Evolutionary conservation across 1,284 basidiomycete species (phyloP), one percentile per base, ranked within the genome.

Genomic region (Microbotryum violaceum): DNA sequence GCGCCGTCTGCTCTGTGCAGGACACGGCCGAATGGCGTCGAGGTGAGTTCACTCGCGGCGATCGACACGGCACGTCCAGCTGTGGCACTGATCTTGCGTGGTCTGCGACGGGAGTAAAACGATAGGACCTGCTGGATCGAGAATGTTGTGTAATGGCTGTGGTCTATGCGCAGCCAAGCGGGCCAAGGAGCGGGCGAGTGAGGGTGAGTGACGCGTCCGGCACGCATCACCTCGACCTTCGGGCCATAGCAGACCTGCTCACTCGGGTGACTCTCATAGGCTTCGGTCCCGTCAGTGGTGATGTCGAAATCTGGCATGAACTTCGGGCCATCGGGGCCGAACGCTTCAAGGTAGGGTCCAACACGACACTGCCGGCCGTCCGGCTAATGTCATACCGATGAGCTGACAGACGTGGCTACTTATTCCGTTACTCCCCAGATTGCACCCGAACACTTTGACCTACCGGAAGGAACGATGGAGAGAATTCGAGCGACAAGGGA

Each of bases 1-100:
- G 56, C 48, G 53, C 56, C 9, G 62, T 61, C 2, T 64, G 57
- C 49, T 50, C 18, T 9, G 47, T 21, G 2, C 54, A 42, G 6
- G 47, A 52, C 6, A 68, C 66, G 14, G 45, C 59, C 6, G 66
- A 68, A 21, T 68, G 66, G 66, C n/a, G 66, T 21, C 56, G 49
- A 23, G 65, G 56, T 58, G 29, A 46, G 42, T 14, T 44, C 27
- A 21, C 18, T 14, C 48, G 48, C 48, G 10, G 48, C 48, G 12
- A 12, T 14, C 23, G 48, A 21, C 48, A 16, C 18, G 48, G 21
- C 10, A 23, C 48, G 23, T 25, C 31, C 6, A 27, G 18, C 21
- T 42, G 1, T 6, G 9, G 14, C 12, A 23, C 16, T 14, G 7
- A 9, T 29, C 4, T 27, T 8, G 23, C 14, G 37, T 25, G 49